Evolutionary conservation across 352 stramenopile genomes (phyloP), one percentile per base, ranked within the genome.

Genomic region (Globisporangium carolinianum): DNA sequence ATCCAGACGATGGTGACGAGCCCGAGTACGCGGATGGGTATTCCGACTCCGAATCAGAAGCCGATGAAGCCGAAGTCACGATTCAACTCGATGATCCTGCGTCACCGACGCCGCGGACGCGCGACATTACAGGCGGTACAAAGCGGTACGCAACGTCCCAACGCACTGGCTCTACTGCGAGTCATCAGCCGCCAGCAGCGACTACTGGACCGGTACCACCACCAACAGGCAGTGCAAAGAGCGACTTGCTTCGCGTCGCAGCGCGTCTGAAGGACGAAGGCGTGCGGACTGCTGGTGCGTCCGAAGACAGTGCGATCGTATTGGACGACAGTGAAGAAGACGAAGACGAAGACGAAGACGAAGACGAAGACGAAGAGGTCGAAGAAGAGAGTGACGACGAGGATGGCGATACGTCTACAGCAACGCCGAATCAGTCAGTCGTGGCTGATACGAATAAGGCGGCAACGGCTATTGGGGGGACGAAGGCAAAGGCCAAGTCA

Each of bases 291-390:
- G 10, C 47, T 59, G 14, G 11, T 51, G 57, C 67, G 35, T 81
- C 74, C 15, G 57, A 69, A 6, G 62, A 51, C 5, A 81, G 73
- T 47, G 79, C 76, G 1, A 87, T 89, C 17, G 65, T 83, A 0
- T 51, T 89, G 47, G 75, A 82, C 55, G 75, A 80, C 36, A 86
- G 73, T 12, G 79, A 75, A 39, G 67, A 74, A 48, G 55, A 69
- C 41, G 42, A 58, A 15, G 14, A 57, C 1, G 64, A 68, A 6
- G 62, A 62, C 1, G 61, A 65, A 4, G 62, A 68, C 6, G 63
- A 66, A 2, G 58, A 69, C 0, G 53, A 62, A 6, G 63, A 69
- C 6, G 63, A 62, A 5, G 51, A 71, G 12, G 65, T 69, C 0
- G 62, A 69, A 8, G 66, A 76, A 24, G 62, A 66, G 7, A 68